Conservation (phyloP, 139 green algal genomes). For the Diplosphaera chodatii region DNA sequence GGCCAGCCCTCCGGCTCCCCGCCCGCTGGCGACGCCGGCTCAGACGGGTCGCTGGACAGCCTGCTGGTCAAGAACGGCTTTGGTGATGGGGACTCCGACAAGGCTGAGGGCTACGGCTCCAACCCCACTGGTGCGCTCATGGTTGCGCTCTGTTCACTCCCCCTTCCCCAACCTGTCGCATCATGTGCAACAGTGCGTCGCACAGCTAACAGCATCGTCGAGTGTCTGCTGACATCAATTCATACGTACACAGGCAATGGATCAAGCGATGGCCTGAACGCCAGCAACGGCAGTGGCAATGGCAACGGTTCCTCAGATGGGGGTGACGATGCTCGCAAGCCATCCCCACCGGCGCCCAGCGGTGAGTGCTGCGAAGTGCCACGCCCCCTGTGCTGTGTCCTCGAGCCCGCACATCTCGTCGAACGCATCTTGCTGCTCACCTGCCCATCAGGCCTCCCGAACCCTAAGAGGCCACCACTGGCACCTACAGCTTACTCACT, state of each 20-base stretch:
- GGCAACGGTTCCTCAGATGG: not conserved
- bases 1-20: not conserved
- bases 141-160: too few relatives aligned
- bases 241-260: slow-evolving; percentile 9
- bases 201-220: too few relatives aligned
- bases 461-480: too few relatives aligned
- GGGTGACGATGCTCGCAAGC: not conserved
- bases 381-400: too few relatives aligned
- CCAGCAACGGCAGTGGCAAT: slow-evolving; percentile 5
- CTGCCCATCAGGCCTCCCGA: too few relatives aligned
- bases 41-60: not conserved
- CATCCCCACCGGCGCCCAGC: not conserved
- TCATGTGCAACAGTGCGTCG: too few relatives aligned
- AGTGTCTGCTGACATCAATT: too few relatives aligned
- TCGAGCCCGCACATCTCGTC: too few relatives aligned
- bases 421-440: too few relatives aligned
- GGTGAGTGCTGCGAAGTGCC: too few relatives aligned
- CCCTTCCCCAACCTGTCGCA: too few relatives aligned
- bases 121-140: not conserved
- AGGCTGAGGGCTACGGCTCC: not conserved
- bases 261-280: slow-evolving; percentile 15
- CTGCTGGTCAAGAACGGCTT: not conserved
- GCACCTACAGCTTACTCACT: too few relatives aligned
- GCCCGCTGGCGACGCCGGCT: not conserved
- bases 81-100: not conserved